Conservation (phyloP, 2,329 filamentous ascomycete genomes). For the Sporothrix brasiliensis region DNA sequence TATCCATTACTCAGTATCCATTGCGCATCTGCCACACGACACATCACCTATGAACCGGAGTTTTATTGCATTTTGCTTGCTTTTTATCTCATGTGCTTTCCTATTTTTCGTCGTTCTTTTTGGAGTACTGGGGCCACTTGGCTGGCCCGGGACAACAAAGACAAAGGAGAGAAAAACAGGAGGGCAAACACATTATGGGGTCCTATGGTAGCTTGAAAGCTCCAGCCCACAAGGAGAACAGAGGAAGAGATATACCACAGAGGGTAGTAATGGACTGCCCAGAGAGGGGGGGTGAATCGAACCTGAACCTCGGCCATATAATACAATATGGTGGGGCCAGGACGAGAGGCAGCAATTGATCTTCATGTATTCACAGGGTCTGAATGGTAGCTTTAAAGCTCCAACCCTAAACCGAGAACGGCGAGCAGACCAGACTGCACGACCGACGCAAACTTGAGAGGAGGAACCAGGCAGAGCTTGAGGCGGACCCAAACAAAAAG, state of each 20-base stretch:
- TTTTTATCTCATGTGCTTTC: background rate
- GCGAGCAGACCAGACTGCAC: slow-evolving; percentile 17
- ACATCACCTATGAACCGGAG: slow-evolving; percentile 42
- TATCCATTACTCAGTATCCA: slow-evolving; percentile 26
- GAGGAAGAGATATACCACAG: slow-evolving; percentile 30
- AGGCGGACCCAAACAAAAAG: background rate
- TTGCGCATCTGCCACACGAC: slow-evolving; percentile 38
- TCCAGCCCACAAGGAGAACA: slow-evolving; percentile 55
- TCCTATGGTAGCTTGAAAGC: slow-evolving; percentile 67
- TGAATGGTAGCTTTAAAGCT: slow-evolving; percentile 56
- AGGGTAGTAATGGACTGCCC: slow-evolving; percentile 32
- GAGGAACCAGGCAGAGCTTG: slow-evolving; percentile 6
- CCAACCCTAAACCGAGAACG: slow-evolving; percentile 45
- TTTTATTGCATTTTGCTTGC: slow-evolving; percentile 42
- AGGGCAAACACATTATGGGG: slow-evolving; percentile 43
- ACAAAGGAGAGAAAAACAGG: slow-evolving; percentile 35
- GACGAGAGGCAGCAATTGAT: slow-evolving; percentile 35
- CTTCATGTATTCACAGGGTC: slow-evolving; percentile 43
- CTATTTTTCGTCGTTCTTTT: slow-evolving; percentile 5
- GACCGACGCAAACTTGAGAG: slow-evolving; percentile 12
- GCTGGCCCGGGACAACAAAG: slow-evolving; percentile 36
- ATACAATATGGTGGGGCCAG: slow-evolving; percentile 11
- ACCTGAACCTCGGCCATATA: slow-evolving; percentile 32
- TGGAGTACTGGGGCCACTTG: slow-evolving; percentile 37
- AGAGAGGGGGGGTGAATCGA: slow-evolving; percentile 38